Evolutionary conservation across 179 eudicot species (phyloP), one percentile per base, ranked within the genome.

Genomic region (Spinacia oleracea): DNA sequence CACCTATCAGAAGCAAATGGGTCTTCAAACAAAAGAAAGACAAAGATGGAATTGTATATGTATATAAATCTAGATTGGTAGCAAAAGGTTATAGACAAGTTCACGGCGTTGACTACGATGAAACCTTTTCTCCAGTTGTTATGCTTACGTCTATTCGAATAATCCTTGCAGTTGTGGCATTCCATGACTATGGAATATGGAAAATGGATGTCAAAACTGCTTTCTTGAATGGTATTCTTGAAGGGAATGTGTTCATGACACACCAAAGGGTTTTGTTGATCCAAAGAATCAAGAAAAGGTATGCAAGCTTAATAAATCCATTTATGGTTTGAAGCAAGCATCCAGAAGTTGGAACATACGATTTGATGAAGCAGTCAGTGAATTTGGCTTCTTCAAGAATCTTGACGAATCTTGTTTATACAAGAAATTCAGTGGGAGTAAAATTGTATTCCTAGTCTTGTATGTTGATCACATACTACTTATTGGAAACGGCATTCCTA

Each of bases 401-500:
- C 2, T 35, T 1, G 40, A 35, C 40, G 56, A 70, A 46, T 31
- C 74, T 45, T 70, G 38, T 45, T 31, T 48, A 48, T 48, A 31
- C 75, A 71, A 29, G 25, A 71, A 71, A 5, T 5, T 48, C 6
- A 71, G 75, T 71, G 75, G 75, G 75, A 71, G 42, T 7, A 15
- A 11, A 0, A 14, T 71, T 3, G 59, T 8, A 0, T 48, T 12
- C 40, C 10, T 71, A 71, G n/a, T 71, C 40, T 15, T 71, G 9
- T 50, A 71, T 27, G 74, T 71, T 3, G 38, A 50, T 46, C 40
- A 71, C 74, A 71, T 48, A 29, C 34, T 29, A 2, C 23, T 72
- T 29, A 73, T 56, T 3, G 77, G 51, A 21, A 53, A 53, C 21
- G 18, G 34, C 25, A 51, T 34, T 18, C 31, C 7, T n/a, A 76